Base-by-base conservation (phyloP, 176 grass and related monocot species). In the Aegilops umbellulata region DNA sequence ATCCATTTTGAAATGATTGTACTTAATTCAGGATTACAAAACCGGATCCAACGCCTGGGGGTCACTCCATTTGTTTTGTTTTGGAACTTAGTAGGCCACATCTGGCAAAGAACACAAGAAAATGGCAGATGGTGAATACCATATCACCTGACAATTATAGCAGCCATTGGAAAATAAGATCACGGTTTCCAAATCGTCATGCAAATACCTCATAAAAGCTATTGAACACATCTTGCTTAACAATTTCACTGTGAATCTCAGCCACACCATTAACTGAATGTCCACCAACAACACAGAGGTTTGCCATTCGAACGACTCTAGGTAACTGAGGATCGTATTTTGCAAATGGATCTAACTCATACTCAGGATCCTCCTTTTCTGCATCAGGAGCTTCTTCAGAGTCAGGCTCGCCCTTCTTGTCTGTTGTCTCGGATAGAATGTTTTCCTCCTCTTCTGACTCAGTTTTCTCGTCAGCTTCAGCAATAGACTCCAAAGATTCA, bases 21-120 rank as follows among this genome's bases (percentile, higher is more conserved):
- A 87, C 97, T 99, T 80, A 94, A 81, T 53, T 87, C 90, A 81
- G 97, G 92, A 93, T 99, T 97, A 83, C 94, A 99, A 93, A 99
- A 99, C 41, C 71, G 66, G 47, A 99, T 97, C 97, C 94, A 99
- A n/a, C 94, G 94, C 79, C 97, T 94, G 47, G 94, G 94, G 85
- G 97, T 99, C 67, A 99, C 97, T 68, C 97, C 97, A 87, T 99
- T 99, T 88, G 97, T 99, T 90, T 97, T 97, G 81, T 99, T 99
- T 63, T 99, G 97, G 69, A 99, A 99, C 64, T 94, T 99, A 51
- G 85, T 73, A 83, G 94, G 94, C 92, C 97, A 99, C 92, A 97
- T 91, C 97, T 99, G 87, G 77, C 87, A 82, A 79, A 69, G 71
- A 80, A 70, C 15, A 82, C 16, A 64, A 60, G 10, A 83, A 81